Conservation (phyloP, 345 rosid species). For the Moricandia arvensis region DNA sequence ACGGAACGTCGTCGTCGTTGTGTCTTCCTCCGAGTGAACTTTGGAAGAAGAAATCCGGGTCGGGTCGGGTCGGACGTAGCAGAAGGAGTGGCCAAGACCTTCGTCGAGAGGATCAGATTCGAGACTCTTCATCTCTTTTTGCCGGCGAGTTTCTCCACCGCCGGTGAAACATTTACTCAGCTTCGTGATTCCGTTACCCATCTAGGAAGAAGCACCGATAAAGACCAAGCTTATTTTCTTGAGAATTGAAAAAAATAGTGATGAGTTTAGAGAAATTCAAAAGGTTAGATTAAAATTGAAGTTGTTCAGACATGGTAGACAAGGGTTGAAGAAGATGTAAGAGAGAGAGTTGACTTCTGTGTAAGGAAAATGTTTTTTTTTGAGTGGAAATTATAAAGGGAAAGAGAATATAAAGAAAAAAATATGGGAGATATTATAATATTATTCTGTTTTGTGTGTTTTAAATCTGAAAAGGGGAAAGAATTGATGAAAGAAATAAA, state of each 20-base stretch:
- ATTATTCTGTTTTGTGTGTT: conserved; percentile 15
- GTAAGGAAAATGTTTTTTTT: conserved; percentile 25
- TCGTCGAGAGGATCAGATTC: conserved; percentile 71
- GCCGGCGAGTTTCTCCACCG: conserved; percentile 48
- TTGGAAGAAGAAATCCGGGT: conserved; percentile 64
- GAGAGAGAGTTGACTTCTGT: conserved; percentile 64
- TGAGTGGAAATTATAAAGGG: conserved; percentile 32
- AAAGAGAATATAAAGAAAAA: conserved; percentile 18
- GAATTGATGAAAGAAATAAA: neutral
- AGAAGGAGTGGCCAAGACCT: conserved; percentile 91
- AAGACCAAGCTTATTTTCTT: neutral
- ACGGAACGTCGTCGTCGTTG: conserved; percentile 70
- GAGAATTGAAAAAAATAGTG: neutral
- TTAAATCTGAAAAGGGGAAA: conserved; percentile 4
- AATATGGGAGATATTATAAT: conserved; percentile 14
- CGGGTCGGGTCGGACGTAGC: conserved; percentile 81
- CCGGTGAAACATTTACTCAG: conserved; percentile 70
- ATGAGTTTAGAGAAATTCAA: neutral
- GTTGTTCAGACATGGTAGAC: conserved; percentile 39
- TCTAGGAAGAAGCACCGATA: conserved; percentile 14
- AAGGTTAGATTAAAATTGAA: conserved; percentile 24
- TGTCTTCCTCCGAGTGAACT: conserved; percentile 77
- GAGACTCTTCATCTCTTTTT: conserved; percentile 40
- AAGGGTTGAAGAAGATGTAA: conserved; percentile 30
- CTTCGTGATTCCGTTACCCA: conserved; percentile 88